These are phyloP conservation scores for Paramarasmius palmivorus DNA, from an alignment of 1,284 basidiomycete species.

Conservation along the genomic window DNA sequence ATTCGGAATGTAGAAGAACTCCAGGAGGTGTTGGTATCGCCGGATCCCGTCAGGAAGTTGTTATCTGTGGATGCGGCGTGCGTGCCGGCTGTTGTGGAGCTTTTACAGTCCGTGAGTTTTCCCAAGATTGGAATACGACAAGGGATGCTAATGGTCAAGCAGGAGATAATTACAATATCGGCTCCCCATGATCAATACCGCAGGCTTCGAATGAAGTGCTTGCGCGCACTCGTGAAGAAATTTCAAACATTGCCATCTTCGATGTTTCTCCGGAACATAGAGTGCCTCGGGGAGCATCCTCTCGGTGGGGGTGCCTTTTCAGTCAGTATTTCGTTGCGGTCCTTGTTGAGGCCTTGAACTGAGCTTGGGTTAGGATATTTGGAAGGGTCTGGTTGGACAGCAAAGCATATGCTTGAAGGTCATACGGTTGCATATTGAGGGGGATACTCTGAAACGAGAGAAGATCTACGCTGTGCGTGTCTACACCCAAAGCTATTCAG, in stretches of 20 bases:
- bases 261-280: neutral
- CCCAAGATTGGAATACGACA: neutral
- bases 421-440: slow-evolving; percentile 9
- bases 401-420: slow-evolving; percentile 14
- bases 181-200: neutral
- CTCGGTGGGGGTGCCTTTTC: neutral
- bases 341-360: neutral
- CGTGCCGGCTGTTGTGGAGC: neutral
- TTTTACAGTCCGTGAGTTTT: neutral
- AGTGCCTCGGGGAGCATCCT: neutral
- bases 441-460: neutral
- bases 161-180: neutral
- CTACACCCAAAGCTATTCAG: neutral
- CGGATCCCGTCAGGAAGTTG: neutral
- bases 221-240: neutral
- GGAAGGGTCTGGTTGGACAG: slow-evolving; percentile 1
- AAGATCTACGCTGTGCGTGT: slow-evolving; percentile 5
- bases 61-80: neutral
- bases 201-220: neutral
- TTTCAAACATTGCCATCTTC: neutral
- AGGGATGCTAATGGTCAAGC: neutral
- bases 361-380: slow-evolving; percentile 11
- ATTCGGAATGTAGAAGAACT: neutral
- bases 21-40: neutral
- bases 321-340: neutral